Percentiles rank a stretch among this genome's conserved stretches.
Evolutionary conservation across 768 basidiomycete genomes (phyloP).

Genomic region (Phaffia tasmanica): DNA sequence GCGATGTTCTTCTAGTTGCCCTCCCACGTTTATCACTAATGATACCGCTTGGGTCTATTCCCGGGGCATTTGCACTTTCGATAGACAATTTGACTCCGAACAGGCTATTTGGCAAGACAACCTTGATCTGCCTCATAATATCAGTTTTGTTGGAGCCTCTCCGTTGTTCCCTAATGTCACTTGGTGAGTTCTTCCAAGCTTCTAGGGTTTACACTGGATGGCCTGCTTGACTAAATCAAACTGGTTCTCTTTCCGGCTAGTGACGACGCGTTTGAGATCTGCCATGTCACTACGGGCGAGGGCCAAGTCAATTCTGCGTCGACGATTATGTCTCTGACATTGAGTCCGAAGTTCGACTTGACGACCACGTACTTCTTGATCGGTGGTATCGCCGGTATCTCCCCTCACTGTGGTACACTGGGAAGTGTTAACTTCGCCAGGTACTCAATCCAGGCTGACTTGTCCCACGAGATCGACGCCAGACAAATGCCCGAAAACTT

Average conservation of each 20-base stretch:
- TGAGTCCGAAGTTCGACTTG: conserved; percentile 39
- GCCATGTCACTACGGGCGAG: conserved; percentile 40
- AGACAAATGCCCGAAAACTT: conserved; percentile 40
- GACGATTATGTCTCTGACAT: conserved; percentile 37
- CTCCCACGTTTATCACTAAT: too few relatives aligned
- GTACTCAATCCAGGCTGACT: conserved; percentile 37
- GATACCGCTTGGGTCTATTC: too few relatives aligned
- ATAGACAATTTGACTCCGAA: conserved; percentile 32
- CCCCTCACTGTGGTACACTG: conserved; percentile 40
- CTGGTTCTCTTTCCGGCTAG: conserved; percentile 18
- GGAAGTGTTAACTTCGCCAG: conserved; percentile 40
- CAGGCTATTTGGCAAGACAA: conserved; percentile 31
- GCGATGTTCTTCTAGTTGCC: background rate
- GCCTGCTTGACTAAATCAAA: too few relatives aligned
- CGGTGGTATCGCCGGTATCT: conserved; percentile 42
- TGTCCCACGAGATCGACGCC: conserved; percentile 43
- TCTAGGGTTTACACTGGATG: too few relatives aligned
- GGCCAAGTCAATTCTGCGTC: conserved; percentile 43
- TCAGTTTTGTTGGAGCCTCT: conserved; percentile 40
- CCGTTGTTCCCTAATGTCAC: conserved; percentile 40
- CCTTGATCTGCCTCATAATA: conserved; percentile 35
- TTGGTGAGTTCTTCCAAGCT: conserved; percentile 21
- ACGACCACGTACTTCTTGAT: conserved; percentile 42
- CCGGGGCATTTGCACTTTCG: background rate
- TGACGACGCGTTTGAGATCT: conserved; percentile 36